Base-by-base conservation (phyloP, 169 alveolate species). In the Plasmodium gaboni region DNA sequence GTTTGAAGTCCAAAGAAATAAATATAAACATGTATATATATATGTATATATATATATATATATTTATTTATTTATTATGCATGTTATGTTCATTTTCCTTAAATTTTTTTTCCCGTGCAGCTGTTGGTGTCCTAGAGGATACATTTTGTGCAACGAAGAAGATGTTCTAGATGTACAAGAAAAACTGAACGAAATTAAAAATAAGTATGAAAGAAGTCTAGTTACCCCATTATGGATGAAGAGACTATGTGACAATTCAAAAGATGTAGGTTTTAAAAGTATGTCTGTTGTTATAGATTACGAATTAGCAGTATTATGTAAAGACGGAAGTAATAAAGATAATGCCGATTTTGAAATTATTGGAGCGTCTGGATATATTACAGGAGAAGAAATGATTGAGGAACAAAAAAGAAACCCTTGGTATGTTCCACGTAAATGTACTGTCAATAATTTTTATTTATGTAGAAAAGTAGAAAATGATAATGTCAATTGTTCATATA, bases 61-160 rank as follows among this genome's bases (percentile, higher is more conserved):
- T 28, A 10, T 26, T 19, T 38, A 15, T 44, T 5, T 44, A 15
- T 67, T 15, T 24, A 32, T 67, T 24, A 2, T 9, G 5, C n/a
- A 51, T 51, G 22, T 55, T 55, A 42, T 15, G 38, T 67, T 44
- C 8, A 5, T 44, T 67, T 67, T 32, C n/a, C n/a, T 6, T 28
- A 17, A 13, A 4, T 80, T 44, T 26, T 70, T 19, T 26, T 38
- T 38, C 1, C 46, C 46, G 46, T 38, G 46, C 72, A 83, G 91
- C 38, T 83, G 91, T 51, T 83, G 91, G 91, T 83, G 91, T 42
- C 91, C 91, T 6, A 51, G 91, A 44, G 91, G 91, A 69, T 83
- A 83, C 64, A 83, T 83, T 26, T 68, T 83, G 86, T 83, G 91
- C 22, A 83, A 59, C 63, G 91, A 83, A 71, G 91, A 83, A 63